A percentile compares a stretch with the other conserved stretches of the same genome.
These are phyloP conservation scores for Flaveria floridana DNA, from an alignment of 140 eudicot species.

Conservation along the genomic window DNA sequence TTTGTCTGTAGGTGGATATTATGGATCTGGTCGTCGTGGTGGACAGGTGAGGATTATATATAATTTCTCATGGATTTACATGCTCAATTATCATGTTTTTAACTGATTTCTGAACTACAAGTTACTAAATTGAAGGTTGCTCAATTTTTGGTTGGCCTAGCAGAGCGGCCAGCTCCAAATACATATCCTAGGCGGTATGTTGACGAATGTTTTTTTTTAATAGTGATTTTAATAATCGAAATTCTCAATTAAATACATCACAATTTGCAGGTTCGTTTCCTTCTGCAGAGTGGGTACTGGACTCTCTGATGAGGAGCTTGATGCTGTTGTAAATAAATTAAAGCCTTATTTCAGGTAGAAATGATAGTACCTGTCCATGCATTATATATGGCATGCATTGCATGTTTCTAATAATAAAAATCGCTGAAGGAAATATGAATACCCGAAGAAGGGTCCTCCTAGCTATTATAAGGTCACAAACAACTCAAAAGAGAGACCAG, in stretches of 20 bases:
- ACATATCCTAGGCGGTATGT: conserved; percentile 70
- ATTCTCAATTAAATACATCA: conserved; percentile 2
- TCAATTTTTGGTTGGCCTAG: conserved; percentile 92
- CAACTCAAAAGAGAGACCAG: conserved; percentile 95
- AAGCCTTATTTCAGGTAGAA: conserved; percentile 84
- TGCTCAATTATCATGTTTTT: not conserved
- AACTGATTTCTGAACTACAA: conserved; percentile 3
- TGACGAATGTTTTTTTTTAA: not conserved
- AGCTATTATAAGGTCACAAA: conserved; percentile 91
- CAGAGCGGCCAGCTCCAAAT: conserved; percentile 69
- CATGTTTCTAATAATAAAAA: conserved; percentile 14
- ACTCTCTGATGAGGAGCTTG: conserved; percentile 91
- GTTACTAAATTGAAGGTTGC: conserved; percentile 57
- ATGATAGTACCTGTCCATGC: not conserved
- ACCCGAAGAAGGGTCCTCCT: conserved; percentile 84
- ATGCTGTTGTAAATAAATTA: conserved; percentile 69
- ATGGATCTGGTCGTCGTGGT: conserved; percentile 98
- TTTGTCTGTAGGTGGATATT: conserved; percentile 73
- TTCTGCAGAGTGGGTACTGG: conserved; percentile 99
- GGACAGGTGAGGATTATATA: conserved; percentile 67
- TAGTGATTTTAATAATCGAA: not conserved
- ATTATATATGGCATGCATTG: not conserved
- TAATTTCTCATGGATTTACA: conserved; percentile 1
- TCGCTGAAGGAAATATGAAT: conserved; percentile 65
- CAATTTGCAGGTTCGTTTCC: conserved; percentile 81